These are phyloP conservation scores for Pythium plurisporium DNA, from an alignment of 352 stramenopile genomes.

Conservation along the genomic window DNA sequence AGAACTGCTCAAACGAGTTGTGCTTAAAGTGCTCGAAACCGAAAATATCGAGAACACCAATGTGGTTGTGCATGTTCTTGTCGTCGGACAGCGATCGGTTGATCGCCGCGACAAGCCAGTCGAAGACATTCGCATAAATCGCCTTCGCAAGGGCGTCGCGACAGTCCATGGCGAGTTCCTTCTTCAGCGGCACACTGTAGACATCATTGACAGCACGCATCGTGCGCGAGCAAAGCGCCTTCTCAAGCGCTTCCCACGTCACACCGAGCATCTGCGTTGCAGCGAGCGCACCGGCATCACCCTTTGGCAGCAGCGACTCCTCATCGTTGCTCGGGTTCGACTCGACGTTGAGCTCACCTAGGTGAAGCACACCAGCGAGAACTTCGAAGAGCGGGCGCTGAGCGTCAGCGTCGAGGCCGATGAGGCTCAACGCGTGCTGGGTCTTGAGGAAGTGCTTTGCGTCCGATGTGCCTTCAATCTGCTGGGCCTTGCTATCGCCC, in stretches of 20 bases:
- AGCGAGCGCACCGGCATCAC: constrained; percentile 29
- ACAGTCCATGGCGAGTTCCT: constrained; percentile 88
- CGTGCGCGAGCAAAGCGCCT: constrained; percentile 64
- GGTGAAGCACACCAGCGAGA: constrained; percentile 91
- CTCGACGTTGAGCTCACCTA: constrained; percentile 94
- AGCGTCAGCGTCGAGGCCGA: constrained; percentile 53
- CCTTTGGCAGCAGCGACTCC: constrained; percentile 45
- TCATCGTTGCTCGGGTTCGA: constrained; percentile 65
- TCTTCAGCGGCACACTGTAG: constrained; percentile 63
- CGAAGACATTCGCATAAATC: constrained; percentile 95
- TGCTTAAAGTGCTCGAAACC: constrained; percentile 93
- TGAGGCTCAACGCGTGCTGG: constrained; percentile 50
- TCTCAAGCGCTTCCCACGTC: constrained; percentile 45
- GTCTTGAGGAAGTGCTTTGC: constrained; percentile 67
- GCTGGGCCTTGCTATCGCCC: constrained; percentile 40
- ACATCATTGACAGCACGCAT: constrained; percentile 66
- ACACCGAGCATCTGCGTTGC: constrained; percentile 58
- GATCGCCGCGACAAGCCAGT: constrained; percentile 93
- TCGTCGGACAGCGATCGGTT: constrained; percentile 73
- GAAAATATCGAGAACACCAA: constrained; percentile 94
- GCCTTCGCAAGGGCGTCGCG: constrained; percentile 94
- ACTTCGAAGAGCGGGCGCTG: constrained; percentile 65
- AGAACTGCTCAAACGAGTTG: constrained; percentile 94
- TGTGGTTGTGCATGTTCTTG: constrained; percentile 43
- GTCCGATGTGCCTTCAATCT: constrained; percentile 76